A percentile compares a stretch with the other conserved stretches of the same genome.
Evolutionary conservation across 495 filamentous ascomycete species (phyloP).

Genomic region (Umbilicaria muhlenbergii): DNA sequence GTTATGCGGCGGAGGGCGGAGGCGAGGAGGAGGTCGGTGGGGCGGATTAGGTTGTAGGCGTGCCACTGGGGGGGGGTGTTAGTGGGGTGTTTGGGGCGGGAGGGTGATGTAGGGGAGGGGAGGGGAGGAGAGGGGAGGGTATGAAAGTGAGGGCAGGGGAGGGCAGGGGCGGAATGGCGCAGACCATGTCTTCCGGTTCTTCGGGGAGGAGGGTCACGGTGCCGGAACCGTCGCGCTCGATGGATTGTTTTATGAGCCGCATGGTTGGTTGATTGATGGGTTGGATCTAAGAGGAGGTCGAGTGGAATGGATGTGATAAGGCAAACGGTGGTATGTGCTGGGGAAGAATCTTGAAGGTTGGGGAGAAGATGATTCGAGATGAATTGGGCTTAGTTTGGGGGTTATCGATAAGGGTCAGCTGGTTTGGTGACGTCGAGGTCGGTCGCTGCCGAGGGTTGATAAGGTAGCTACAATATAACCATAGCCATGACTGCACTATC

Average conservation of each 20-base stretch:
- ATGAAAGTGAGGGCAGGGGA: background rate
- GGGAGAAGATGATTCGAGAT: no score
- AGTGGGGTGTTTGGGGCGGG: background rate
- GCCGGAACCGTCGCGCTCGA: conserved; percentile 63
- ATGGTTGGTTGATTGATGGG: conserved; percentile 24
- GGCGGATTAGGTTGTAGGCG: conserved; percentile 82
- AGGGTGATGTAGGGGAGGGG: conserved; percentile 1
- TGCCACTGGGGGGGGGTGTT: conserved; percentile 53
- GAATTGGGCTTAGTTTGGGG: no score
- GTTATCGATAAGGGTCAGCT: no score
- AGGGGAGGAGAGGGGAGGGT: background rate
- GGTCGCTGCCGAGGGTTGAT: no score
- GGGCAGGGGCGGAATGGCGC: conserved; percentile 5
- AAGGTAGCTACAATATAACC: no score
- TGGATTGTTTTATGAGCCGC: conserved; percentile 56
- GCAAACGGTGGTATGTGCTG: no score
- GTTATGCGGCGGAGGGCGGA: conserved; percentile 71
- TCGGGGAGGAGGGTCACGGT: conserved; percentile 68
- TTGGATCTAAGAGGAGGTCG: no score
- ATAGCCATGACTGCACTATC: no score
- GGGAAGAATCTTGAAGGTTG: no score
- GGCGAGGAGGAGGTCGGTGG: conserved; percentile 63
- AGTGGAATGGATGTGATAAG: no score
- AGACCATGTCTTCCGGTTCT: conserved; percentile 93
- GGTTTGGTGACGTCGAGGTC: no score